Conservation (phyloP, 2,329 filamentous ascomycete genomes). For the Penicillium capsulatum region DNA sequence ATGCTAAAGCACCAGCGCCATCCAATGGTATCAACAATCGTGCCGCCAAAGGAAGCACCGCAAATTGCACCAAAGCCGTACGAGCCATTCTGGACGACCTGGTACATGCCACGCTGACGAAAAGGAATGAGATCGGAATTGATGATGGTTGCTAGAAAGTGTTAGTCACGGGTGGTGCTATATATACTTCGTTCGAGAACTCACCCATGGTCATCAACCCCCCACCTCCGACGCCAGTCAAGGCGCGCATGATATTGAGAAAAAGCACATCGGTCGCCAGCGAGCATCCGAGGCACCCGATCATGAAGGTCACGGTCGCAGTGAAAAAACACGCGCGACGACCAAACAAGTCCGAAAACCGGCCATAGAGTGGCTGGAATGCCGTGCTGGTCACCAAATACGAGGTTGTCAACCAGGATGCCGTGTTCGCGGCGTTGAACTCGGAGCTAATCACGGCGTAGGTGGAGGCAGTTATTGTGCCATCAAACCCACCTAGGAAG, state of each 20-base stretch:
- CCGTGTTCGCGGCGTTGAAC: slow-evolving; percentile 45
- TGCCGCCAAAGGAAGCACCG: slow-evolving; percentile 44
- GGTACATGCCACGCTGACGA: slow-evolving; percentile 66
- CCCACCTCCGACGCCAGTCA: slow-evolving; percentile 70
- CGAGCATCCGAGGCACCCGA: slow-evolving; percentile 66
- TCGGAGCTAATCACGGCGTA: slow-evolving; percentile 48
- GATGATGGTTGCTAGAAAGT: slow-evolving; percentile 55
- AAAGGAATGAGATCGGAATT: slow-evolving; percentile 71
- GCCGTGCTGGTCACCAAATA: slow-evolving; percentile 62
- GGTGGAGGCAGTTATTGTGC: slow-evolving; percentile 44
- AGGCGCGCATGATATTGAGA: slow-evolving; percentile 65
- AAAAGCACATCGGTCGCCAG: slow-evolving; percentile 62
- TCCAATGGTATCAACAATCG: slow-evolving; percentile 43
- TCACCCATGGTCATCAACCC: slow-evolving; percentile 62
- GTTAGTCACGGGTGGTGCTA: neutral
- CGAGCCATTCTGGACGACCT: slow-evolving; percentile 60
- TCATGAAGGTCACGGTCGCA: slow-evolving; percentile 58
- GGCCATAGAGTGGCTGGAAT: slow-evolving; percentile 68
- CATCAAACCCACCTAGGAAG: slow-evolving; percentile 55
- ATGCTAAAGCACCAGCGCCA: slow-evolving; percentile 55
- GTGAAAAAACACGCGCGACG: slow-evolving; percentile 57
- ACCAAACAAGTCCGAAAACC: slow-evolving; percentile 69
- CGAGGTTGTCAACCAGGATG: slow-evolving; percentile 54
- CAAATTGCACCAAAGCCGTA: slow-evolving; percentile 61
- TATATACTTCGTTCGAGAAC: too few species aligned